phyloP scores from a whole-genome alignment of 129 eudicot species.

The Helianthus tuberosus region DNA sequence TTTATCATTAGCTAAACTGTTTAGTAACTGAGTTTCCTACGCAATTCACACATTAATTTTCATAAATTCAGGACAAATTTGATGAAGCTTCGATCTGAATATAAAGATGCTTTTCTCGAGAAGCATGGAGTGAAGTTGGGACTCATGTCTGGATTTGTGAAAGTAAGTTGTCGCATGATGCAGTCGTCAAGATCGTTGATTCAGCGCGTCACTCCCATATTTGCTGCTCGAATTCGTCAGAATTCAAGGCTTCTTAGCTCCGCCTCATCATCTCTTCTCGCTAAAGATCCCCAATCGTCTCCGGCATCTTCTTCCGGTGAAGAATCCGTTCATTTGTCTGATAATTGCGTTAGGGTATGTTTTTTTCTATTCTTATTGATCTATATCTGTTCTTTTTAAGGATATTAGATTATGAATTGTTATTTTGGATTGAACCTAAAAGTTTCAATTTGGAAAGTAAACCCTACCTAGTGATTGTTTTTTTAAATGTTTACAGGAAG shows the following conservation, averaged over 20 bases:
- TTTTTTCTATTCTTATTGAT: background rate
- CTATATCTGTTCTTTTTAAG: background rate
- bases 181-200: slow-evolving; percentile 56
- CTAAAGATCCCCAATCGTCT: slow-evolving; percentile 44
- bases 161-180: slow-evolving; percentile 1
- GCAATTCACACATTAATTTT: too few species aligned
- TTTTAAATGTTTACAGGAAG: too few species aligned
- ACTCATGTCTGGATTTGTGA: too few species aligned
- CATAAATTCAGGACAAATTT: too few species aligned
- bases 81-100: too few species aligned
- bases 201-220: slow-evolving; percentile 51
- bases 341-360: slow-evolving; percentile 71
- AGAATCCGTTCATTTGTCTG: slow-evolving; percentile 64
- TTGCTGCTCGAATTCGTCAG: slow-evolving; percentile 59
- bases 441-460: background rate
- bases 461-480: background rate
- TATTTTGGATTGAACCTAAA: background rate
- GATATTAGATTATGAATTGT: background rate
- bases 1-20: too few species aligned
- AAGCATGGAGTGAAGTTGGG: too few species aligned
- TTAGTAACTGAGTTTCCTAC: too few species aligned
- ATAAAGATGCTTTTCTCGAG: too few species aligned
- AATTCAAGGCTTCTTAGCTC: slow-evolving; percentile 57
- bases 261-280: slow-evolving; percentile 52
- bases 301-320: slow-evolving; percentile 21